These are phyloP conservation scores for Candida michaelii DNA, from an alignment of 805 yeast genomes.

Conservation along the genomic window DNA sequence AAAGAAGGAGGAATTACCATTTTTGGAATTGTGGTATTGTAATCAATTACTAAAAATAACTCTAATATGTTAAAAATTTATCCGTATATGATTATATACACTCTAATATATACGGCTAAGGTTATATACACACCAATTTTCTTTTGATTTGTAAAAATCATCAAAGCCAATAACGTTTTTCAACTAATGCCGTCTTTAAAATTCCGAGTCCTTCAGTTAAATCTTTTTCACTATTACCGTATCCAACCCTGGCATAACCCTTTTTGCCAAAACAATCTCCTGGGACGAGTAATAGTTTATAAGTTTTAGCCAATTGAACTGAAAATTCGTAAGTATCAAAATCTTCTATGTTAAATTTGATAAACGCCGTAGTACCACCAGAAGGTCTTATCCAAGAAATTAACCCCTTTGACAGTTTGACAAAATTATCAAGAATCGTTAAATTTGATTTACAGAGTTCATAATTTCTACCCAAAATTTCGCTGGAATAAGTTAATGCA, in stretches of 20 bases:
- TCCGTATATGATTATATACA: background rate
- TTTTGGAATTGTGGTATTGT: background rate
- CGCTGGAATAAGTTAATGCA: slow-evolving; percentile 35
- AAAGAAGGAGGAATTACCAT: background rate
- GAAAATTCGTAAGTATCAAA: slow-evolving; percentile 32
- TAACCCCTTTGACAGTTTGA: slow-evolving; percentile 28
- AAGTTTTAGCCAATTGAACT: slow-evolving; percentile 32
- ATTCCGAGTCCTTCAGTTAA: slow-evolving; percentile 33
- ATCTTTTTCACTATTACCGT: slow-evolving; percentile 41
- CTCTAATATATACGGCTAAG: background rate
- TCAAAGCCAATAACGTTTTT: slow-evolving; percentile 6
- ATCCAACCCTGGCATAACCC: slow-evolving; percentile 49
- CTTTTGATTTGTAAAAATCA: too few species aligned
- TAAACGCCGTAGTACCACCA: slow-evolving; percentile 49
- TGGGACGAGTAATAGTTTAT: slow-evolving; percentile 44
- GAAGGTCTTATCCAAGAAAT: slow-evolving; percentile 43
- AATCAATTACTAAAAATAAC: slow-evolving; percentile 4
- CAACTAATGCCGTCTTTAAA: slow-evolving; percentile 12
- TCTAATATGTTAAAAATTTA: too few species aligned
- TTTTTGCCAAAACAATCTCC: slow-evolving; percentile 47
- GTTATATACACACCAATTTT: background rate
- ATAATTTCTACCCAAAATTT: slow-evolving; percentile 40
- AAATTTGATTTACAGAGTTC: slow-evolving; percentile 40
- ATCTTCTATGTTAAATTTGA: slow-evolving; percentile 21
- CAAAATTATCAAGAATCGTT: slow-evolving; percentile 31